These are phyloP conservation scores for Butyriboletus loyo DNA, from an alignment of 768 basidiomycete genomes.

Conservation along the genomic window DNA sequence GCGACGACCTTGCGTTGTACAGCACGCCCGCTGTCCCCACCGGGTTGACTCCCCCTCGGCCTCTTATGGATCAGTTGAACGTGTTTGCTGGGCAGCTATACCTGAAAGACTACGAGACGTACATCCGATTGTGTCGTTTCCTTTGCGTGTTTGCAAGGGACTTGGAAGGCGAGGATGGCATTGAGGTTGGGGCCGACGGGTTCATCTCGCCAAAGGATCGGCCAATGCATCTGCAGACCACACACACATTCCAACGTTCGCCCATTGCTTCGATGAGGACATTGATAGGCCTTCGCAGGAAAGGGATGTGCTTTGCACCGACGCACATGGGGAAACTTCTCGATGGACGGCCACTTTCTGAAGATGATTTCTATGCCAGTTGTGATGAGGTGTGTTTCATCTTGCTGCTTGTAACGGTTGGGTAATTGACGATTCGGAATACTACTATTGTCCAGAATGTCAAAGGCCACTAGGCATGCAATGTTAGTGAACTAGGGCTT, in stretches of 20 bases:
- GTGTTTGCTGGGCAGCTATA: not conserved
- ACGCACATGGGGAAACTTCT: slow-evolving; percentile 45
- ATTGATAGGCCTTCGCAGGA: slow-evolving; percentile 34
- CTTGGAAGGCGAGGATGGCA: not conserved
- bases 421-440: not conserved
- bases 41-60: not conserved
- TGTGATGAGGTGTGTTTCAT: not conserved
- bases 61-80: slow-evolving; percentile 1
- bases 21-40: not conserved
- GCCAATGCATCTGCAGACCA: not conserved
- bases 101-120: not conserved
- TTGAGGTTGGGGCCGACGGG: slow-evolving; percentile 15
- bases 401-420: not conserved
- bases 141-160: slow-evolving; percentile 13
- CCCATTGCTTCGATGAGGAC: slow-evolving; percentile 30
- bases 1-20: slow-evolving; percentile 32
- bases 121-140: not conserved
- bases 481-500: not conserved
- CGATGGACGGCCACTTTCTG: slow-evolving; percentile 22
- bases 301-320: slow-evolving; percentile 34
- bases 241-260: slow-evolving; percentile 33
- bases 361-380: slow-evolving; percentile 7
- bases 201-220: slow-evolving; percentile 20
- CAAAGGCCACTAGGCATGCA: not conserved
- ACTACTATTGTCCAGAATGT: not conserved